Conservation (phyloP, 129 eudicot genomes). For the Helianthus annuus region DNA sequence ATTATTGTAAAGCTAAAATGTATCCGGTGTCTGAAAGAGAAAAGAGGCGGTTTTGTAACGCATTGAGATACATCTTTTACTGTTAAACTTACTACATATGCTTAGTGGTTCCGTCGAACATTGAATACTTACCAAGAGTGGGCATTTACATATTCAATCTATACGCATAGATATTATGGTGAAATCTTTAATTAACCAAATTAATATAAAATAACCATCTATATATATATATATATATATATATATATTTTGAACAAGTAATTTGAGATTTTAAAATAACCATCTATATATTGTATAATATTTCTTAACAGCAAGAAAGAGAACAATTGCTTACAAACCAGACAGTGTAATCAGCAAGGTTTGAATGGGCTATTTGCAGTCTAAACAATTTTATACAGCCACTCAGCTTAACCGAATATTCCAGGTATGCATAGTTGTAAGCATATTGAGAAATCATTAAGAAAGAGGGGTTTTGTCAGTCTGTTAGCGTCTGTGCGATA, state of each 20-base stretch:
- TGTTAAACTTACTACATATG: not conserved
- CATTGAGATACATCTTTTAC: not conserved
- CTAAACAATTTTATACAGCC: not conserved
- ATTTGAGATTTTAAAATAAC: too few species aligned
- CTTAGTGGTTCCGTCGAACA: not conserved
- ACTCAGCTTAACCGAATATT: not conserved
- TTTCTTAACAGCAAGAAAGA: not conserved
- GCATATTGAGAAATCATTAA: not conserved
- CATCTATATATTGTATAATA: not conserved
- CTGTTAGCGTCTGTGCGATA: not conserved
- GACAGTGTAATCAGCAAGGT: not conserved
- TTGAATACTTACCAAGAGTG: constrained; percentile 7
- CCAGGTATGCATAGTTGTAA: not conserved
- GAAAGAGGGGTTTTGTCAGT: not conserved
- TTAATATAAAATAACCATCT: not conserved
- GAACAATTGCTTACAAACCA: not conserved
- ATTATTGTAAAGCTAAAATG: not conserved
- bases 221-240: too few species aligned
- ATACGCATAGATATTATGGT: not conserved
- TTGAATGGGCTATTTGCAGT: not conserved
- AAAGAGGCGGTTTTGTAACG: not conserved
- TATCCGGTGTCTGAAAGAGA: not conserved
- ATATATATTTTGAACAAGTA: too few species aligned
- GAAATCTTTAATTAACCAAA: not conserved
- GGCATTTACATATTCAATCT: not conserved